These are phyloP conservation scores for Symbiodinium natans DNA, from an alignment of 73 alveolate genomes.

Conservation along the genomic window DNA sequence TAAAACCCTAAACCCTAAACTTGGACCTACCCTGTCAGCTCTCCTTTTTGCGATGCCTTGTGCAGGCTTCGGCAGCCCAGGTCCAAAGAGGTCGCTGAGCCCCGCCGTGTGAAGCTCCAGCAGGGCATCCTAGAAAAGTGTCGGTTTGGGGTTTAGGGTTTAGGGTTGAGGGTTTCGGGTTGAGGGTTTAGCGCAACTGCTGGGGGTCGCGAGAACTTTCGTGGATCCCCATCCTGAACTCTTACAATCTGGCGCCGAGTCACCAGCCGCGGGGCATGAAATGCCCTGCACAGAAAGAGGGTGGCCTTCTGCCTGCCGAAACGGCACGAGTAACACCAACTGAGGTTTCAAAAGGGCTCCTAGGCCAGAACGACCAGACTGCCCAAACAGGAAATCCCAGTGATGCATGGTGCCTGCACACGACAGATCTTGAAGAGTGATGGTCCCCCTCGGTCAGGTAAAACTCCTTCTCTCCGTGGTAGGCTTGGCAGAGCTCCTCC, in stretches of 20 bases:
- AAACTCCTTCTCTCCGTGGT: slow-evolving; percentile 78
- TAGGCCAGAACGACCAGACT: too few relatives aligned
- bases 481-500: slow-evolving; percentile 48
- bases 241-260: neutral
- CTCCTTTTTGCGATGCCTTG: neutral
- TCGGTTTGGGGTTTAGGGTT: too few relatives aligned
- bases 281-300: slow-evolving; percentile 63
- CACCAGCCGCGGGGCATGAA: slow-evolving; percentile 49
- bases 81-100: slow-evolving; percentile 53
- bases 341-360: too few relatives aligned
- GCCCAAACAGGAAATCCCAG: too few relatives aligned
- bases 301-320: slow-evolving; percentile 79
- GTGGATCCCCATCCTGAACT: neutral
- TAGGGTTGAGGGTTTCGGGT: too few relatives aligned
- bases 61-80: neutral
- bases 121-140: slow-evolving; percentile 65
- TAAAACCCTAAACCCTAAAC: too few relatives aligned
- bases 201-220: neutral
- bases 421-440: slow-evolving; percentile 45
- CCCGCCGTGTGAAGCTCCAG: slow-evolving; percentile 64
- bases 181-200: too few relatives aligned
- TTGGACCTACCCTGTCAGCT: neutral
- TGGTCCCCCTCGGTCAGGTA: slow-evolving; percentile 87
- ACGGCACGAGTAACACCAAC: too few relatives aligned
- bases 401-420: slow-evolving; percentile 12